phyloP scores from a whole-genome alignment of 2,329 filamentous ascomycete species.

The Trichophaea hybrida region DNA sequence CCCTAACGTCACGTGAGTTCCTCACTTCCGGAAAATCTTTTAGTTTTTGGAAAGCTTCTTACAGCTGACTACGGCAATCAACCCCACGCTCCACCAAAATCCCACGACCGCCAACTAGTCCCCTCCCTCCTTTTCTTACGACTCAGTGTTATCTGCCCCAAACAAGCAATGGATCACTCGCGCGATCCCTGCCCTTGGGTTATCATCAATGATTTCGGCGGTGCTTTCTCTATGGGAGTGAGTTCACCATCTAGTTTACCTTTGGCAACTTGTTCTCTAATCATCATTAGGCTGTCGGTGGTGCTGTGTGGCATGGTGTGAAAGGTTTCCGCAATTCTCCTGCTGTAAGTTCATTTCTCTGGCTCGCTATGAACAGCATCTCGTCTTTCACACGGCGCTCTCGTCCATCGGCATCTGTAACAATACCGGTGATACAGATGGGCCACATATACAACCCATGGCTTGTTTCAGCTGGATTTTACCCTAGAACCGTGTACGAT shows the following conservation, averaged over 20 bases:
- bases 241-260: conserved; percentile 30
- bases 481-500: too few relatives aligned
- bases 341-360: conserved; percentile 14
- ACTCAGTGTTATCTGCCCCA: background rate
- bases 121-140: background rate
- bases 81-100: background rate
- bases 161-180: conserved; percentile 55
- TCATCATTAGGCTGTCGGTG: conserved; percentile 49
- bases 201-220: conserved; percentile 91
- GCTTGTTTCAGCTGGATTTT: background rate
- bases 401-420: background rate
- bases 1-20: too few relatives aligned
- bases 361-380: background rate
- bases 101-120: background rate
- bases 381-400: background rate
- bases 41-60: too few relatives aligned
- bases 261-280: background rate
- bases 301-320: conserved; percentile 88
- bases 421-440: background rate
- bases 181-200: conserved; percentile 96
- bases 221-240: conserved; percentile 94
- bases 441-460: background rate
- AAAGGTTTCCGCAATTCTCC: conserved; percentile 86
- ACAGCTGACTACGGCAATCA: too few relatives aligned
- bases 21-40: too few relatives aligned